phyloP scores from a whole-genome alignment of 495 filamentous ascomycete species.

The Xylaria cubensis region DNA sequence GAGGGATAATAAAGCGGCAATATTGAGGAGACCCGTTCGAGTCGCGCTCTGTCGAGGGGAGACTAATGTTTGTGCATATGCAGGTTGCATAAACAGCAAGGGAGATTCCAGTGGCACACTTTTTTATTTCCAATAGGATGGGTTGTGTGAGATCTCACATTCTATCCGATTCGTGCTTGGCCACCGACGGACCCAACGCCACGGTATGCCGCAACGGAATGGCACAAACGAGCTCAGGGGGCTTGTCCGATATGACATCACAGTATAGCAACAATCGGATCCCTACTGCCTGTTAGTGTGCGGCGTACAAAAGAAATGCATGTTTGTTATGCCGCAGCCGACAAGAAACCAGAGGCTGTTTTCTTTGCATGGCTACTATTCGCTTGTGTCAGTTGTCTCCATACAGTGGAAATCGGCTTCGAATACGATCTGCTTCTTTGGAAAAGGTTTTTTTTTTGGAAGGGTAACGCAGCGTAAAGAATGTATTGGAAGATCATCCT shows the following conservation, averaged over 20 bases:
- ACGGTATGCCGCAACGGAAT: constrained; percentile 29
- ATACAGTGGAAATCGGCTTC: neutral
- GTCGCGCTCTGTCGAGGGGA: constrained; percentile 32
- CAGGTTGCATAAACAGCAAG: constrained; percentile 43
- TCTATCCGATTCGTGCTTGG: constrained; percentile 28
- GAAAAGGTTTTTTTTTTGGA: constrained; percentile 6
- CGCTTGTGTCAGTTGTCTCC: neutral
- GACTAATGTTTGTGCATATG: constrained; percentile 36
- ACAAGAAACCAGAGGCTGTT: neutral
- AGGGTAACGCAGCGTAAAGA: constrained; percentile 31
- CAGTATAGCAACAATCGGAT: neutral
- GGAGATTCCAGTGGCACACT: constrained; percentile 33
- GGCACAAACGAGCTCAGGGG: constrained; percentile 24
- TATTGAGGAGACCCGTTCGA: constrained; percentile 27
- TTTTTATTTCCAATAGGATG: constrained; percentile 27
- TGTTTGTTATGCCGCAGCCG: neutral
- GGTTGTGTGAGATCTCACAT: constrained; percentile 37
- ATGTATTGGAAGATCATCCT: constrained; percentile 35
- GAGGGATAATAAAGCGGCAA: constrained; percentile 39
- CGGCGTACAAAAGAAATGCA: constrained; percentile 13
- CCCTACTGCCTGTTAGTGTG: neutral
- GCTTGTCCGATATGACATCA: constrained; percentile 27
- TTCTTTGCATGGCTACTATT: neutral
- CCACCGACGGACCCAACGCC: constrained; percentile 25
- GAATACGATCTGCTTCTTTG: constrained; percentile 1